phyloP scores from a whole-genome alignment of 176 grass and related monocot genomes.

The Alopecurus myosuroides region DNA sequence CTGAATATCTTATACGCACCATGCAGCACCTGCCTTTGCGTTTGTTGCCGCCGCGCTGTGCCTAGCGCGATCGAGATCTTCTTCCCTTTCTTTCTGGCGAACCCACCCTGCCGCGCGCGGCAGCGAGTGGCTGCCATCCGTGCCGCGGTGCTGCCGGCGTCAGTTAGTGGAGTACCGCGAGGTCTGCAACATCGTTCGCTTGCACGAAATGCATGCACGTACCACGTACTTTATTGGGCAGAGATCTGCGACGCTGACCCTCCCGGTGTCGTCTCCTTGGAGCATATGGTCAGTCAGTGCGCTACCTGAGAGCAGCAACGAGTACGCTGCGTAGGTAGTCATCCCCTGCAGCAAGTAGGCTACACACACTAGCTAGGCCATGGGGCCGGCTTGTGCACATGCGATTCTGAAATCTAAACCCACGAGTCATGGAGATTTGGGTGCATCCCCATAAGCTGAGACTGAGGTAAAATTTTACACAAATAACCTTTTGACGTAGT shows the following conservation, averaged over 20 bases:
- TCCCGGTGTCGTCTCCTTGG: neutral
- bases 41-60: neutral
- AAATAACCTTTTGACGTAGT: too few species aligned
- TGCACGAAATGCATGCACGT: conserved; percentile 34
- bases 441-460: neutral
- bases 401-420: conserved; percentile 15
- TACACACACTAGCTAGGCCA: too few species aligned
- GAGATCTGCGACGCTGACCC: conserved; percentile 15
- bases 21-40: neutral
- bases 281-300: neutral
- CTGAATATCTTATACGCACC: conserved; percentile 43
- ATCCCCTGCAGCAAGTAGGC: neutral
- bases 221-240: conserved; percentile 30
- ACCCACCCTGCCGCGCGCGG: neutral
- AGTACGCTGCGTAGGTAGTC: neutral
- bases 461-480: too few species aligned
- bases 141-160: neutral
- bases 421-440: conserved; percentile 21
- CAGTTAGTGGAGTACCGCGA: conserved; percentile 32
- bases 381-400: too few species aligned
- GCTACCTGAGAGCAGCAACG: neutral
- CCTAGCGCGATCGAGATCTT: too few species aligned
- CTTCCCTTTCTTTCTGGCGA: neutral
- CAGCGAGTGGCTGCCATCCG: neutral
- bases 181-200: conserved; percentile 1